These are phyloP conservation scores for Turnera subulata DNA, from an alignment of 345 rosid species.

Conservation along the genomic window DNA sequence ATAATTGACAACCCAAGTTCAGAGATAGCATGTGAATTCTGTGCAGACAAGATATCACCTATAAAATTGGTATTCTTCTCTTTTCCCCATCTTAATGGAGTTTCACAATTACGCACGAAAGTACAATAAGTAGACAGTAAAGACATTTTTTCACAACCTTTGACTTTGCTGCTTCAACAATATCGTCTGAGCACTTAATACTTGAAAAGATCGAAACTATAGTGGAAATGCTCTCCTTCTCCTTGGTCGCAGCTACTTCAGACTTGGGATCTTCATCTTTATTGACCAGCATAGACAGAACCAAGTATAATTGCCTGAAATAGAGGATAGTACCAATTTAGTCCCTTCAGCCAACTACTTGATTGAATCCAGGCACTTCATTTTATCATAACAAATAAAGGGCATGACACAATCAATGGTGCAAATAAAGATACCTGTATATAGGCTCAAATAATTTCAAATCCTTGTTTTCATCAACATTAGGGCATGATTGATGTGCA, in stretches of 20 bases:
- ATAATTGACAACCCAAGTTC: conserved; percentile 77
- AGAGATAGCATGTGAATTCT: conserved; percentile 88
- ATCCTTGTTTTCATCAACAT: conserved; percentile 73
- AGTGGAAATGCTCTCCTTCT: conserved; percentile 49
- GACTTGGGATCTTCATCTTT: conserved; percentile 81
- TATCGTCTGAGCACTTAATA: conserved; percentile 73
- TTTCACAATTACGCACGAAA: not conserved
- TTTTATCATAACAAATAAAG: conserved; percentile 2
- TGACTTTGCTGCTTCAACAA: conserved; percentile 60
- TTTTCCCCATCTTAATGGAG: too few species aligned
- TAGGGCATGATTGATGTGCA: conserved; percentile 86
- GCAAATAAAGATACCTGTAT: conserved; percentile 50
- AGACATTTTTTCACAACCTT: conserved; percentile 49
- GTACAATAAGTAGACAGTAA: not conserved
- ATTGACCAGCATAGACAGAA: conserved; percentile 59
- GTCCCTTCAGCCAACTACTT: too few species aligned
- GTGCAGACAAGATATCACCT: conserved; percentile 16
- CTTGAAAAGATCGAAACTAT: conserved; percentile 49
- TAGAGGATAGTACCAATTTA: conserved; percentile 5
- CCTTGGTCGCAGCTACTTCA: conserved; percentile 52
- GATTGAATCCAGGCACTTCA: not conserved
- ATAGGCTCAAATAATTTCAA: conserved; percentile 69
- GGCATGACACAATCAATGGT: conserved; percentile 12
- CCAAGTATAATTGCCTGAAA: conserved; percentile 70
- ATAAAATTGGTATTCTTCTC: not conserved